A percentile compares a stretch with the other conserved stretches of the same genome.
Evolutionary conservation across 140 eudicot genomes (phyloP).

Genomic region (Anethum foeniculum): DNA sequence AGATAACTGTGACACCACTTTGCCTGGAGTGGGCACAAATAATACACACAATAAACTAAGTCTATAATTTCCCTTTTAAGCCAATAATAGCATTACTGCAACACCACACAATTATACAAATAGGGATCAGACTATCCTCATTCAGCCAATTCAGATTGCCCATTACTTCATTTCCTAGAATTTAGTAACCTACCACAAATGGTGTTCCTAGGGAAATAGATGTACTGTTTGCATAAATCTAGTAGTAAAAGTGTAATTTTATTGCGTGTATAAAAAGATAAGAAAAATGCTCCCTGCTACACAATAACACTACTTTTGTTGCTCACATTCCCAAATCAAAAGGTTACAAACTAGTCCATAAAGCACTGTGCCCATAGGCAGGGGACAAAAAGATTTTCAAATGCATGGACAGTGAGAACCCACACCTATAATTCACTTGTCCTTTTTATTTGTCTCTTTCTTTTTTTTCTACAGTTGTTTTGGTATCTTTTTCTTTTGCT

Average conservation of each 20-base stretch:
- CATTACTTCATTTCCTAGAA: not conserved
- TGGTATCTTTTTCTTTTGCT: not conserved
- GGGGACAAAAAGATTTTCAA: constrained; percentile 10
- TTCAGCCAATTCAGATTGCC: not conserved
- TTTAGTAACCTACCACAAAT: constrained; percentile 2
- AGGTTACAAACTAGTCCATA: not conserved
- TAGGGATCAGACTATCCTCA: not conserved
- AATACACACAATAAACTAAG: not conserved
- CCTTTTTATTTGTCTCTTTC: not conserved
- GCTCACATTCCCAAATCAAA: constrained; percentile 5
- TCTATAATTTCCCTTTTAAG: not conserved
- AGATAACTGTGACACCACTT: not conserved
- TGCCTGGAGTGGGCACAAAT: constrained; percentile 5
- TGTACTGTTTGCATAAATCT: not conserved
- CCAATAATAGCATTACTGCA: not conserved
- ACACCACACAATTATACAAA: not conserved
- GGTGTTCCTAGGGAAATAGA: constrained; percentile 1
- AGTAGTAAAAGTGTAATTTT: not conserved
- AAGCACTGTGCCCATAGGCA: not conserved
- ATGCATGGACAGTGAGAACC: constrained; percentile 4
- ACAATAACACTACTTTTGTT: not conserved
- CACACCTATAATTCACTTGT: constrained; percentile 5
- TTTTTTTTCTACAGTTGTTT: not conserved
- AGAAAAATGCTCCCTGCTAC: not conserved
- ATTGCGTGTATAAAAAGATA: not conserved